Conservation (phyloP, 2,329 filamentous ascomycete species). For the Aspergillus tanneri region DNA sequence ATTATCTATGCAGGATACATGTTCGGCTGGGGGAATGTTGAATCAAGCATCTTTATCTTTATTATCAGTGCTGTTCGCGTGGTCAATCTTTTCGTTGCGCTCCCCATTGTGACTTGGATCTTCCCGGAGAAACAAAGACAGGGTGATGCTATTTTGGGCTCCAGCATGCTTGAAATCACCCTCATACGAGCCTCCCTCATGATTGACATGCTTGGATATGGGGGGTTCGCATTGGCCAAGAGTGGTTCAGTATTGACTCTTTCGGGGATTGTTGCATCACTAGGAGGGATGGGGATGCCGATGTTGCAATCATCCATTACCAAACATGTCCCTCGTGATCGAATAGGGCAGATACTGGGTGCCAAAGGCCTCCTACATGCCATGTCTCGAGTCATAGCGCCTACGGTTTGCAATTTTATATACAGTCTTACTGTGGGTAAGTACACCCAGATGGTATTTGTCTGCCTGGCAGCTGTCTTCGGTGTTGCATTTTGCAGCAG, state of each 20-base stretch:
- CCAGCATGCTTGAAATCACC: slow-evolving; percentile 73
- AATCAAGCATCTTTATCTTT: slow-evolving; percentile 78
- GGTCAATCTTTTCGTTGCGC: slow-evolving; percentile 67
- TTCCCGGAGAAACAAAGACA: slow-evolving; percentile 54
- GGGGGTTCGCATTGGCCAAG: slow-evolving; percentile 70
- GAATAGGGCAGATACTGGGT: slow-evolving; percentile 82
- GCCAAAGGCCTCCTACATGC: slow-evolving; percentile 84
- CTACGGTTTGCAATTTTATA: slow-evolving; percentile 79
- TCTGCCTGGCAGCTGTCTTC: slow-evolving; percentile 69
- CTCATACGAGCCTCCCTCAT: slow-evolving; percentile 72
- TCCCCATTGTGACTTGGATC: slow-evolving; percentile 74
- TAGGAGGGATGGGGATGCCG: slow-evolving; percentile 82
- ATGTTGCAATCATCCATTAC: slow-evolving; percentile 81
- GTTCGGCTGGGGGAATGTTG: slow-evolving; percentile 79
- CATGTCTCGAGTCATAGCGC: slow-evolving; percentile 73
- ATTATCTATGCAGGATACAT: slow-evolving; percentile 78
- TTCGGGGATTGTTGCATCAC: slow-evolving; percentile 69
- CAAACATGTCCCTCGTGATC: slow-evolving; percentile 83
- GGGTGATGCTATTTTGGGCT: slow-evolving; percentile 59
- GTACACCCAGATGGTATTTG: slow-evolving; percentile 80
- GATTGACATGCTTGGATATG: slow-evolving; percentile 72
- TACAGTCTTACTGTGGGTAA: slow-evolving; percentile 77
- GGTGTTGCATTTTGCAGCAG: slow-evolving; percentile 63
- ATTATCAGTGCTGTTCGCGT: slow-evolving; percentile 77
- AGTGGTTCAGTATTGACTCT: slow-evolving; percentile 65